Conservation (phyloP, 2,329 filamentous ascomycete species). For the Colletotrichum siamense region DNA sequence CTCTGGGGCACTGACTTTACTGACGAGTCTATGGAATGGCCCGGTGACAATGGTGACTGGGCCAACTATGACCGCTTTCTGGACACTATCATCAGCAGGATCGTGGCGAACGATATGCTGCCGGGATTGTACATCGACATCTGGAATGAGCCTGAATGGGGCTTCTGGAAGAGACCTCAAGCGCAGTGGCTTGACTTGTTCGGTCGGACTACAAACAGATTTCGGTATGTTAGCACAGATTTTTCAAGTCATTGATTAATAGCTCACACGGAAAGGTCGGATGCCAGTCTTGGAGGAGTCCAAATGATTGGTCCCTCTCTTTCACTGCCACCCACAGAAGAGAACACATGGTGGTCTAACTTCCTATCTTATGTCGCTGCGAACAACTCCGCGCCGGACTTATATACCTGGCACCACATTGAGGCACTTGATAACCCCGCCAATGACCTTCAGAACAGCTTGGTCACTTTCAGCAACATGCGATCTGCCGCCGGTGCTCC, state of each 20-base stretch:
- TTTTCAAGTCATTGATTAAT: background rate
- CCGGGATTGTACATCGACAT: background rate
- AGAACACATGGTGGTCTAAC: conserved; percentile 44
- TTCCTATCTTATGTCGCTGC: conserved; percentile 37
- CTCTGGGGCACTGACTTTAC: background rate
- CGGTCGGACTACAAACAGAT: background rate
- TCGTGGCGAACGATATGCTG: rapidly evolving
- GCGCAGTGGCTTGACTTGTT: background rate
- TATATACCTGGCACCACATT: conserved; percentile 41
- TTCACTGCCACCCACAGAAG: conserved; percentile 33
- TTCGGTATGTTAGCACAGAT: background rate
- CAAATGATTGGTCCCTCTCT: conserved; percentile 44
- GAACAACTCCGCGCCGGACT: conserved; percentile 35
- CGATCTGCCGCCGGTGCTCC: background rate
- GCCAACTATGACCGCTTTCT: background rate
- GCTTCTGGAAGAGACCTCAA: background rate
- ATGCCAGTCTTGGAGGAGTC: conserved; percentile 5
- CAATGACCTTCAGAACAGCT: background rate
- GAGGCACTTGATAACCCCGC: background rate
- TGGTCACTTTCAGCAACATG: background rate
- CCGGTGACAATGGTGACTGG: background rate
- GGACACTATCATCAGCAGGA: background rate
- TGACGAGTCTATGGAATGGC: background rate
- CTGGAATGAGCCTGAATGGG: background rate
- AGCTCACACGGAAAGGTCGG: background rate